Conservation (phyloP, 163 green algal species). For the Botryococcus braunii region DNA sequence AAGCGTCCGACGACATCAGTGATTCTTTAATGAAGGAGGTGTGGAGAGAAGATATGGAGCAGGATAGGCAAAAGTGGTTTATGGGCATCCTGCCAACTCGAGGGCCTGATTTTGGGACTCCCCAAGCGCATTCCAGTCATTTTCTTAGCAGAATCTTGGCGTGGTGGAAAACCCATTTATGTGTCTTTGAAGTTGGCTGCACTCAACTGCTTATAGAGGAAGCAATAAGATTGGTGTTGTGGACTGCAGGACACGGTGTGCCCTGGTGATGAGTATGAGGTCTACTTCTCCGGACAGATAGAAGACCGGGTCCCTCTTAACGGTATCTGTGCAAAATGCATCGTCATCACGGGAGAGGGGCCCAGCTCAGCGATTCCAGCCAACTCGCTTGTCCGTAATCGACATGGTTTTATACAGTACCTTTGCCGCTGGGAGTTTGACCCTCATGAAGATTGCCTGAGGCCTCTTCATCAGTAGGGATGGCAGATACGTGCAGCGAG, state of each 20-base stretch:
- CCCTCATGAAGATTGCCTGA: constrained; percentile 1
- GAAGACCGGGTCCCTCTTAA: constrained; percentile 17
- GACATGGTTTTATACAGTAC: neutral
- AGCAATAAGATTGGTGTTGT: neutral
- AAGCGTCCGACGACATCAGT: too few relatives aligned
- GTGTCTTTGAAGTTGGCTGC: neutral
- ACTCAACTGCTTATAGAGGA: neutral
- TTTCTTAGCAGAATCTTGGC: too few relatives aligned
- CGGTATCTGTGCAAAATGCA: constrained; percentile 9
- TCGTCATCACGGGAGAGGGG: neutral
- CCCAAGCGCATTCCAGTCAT: too few relatives aligned
- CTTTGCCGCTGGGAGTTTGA: constrained; percentile 4
- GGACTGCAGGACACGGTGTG: constrained; percentile 15
- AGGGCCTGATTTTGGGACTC: too few relatives aligned
- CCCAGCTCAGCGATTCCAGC: neutral
- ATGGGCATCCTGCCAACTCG: too few relatives aligned
- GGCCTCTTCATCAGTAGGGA: constrained; percentile 1
- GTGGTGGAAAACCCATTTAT: neutral
- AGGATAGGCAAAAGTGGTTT: too few relatives aligned
- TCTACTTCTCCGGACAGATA: constrained; percentile 17
- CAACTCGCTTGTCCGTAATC: neutral
- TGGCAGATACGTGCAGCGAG: too few relatives aligned
- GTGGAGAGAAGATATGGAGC: too few relatives aligned
- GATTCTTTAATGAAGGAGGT: too few relatives aligned
- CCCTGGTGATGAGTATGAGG: constrained; percentile 3